Evolutionary conservation across 768 basidiomycete genomes (phyloP).

Genomic region (Serendipita sp.): DNA sequence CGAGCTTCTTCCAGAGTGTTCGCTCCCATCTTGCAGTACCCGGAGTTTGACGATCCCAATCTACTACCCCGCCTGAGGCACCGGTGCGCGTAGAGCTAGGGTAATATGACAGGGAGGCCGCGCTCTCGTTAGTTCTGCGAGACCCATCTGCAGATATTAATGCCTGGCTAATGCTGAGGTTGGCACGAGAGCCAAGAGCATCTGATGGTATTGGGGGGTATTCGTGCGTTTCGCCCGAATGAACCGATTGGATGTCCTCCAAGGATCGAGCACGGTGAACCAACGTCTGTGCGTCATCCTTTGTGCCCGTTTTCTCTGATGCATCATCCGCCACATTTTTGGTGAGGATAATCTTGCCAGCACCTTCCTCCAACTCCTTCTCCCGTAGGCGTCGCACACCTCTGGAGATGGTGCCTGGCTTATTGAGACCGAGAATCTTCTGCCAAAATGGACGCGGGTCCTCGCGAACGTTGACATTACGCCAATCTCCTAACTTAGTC

Average conservation of each 20-base stretch:
- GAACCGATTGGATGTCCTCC: constrained; percentile 55
- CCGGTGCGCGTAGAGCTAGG: constrained; percentile 25
- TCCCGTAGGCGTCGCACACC: constrained; percentile 78
- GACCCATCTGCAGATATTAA: constrained; percentile 25
- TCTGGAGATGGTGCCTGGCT: constrained; percentile 61
- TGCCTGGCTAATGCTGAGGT: constrained; percentile 31
- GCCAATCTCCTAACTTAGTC: constrained; percentile 79
- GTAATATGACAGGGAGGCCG: constrained; percentile 8
- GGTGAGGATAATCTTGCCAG: constrained; percentile 46
- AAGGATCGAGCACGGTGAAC: constrained; percentile 30
- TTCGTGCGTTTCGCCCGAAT: constrained; percentile 19
- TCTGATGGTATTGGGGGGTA: constrained; percentile 19
- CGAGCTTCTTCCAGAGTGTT: constrained; percentile 96
- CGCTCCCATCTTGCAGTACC: constrained; percentile 83
- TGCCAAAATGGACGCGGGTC: constrained; percentile 68
- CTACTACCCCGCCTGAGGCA: constrained; percentile 56
- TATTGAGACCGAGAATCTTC: constrained; percentile 50
- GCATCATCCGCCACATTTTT: constrained; percentile 23
- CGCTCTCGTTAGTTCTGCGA: constrained; percentile 6
- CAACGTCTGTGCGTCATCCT: constrained; percentile 24
- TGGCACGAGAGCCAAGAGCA: constrained; percentile 29
- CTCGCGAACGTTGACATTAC: constrained; percentile 71
- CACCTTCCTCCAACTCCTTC: constrained; percentile 52
- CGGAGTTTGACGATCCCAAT: constrained; percentile 50
- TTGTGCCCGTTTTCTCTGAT: constrained; percentile 29